Conservation (phyloP, 371 early-diverging fungal species). For the Mucor racemosus region DNA sequence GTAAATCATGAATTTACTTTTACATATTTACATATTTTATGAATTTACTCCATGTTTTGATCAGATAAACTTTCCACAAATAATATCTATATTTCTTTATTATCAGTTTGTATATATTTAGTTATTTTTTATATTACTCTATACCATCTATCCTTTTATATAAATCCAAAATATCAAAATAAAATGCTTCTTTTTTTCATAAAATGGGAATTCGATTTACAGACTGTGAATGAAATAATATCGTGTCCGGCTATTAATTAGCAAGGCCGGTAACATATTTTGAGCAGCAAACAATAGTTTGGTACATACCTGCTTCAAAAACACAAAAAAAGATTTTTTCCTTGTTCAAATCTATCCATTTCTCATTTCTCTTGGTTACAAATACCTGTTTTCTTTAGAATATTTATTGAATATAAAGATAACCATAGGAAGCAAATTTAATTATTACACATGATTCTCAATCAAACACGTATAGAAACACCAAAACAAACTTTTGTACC, state of each 20-base stretch:
- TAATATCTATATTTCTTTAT: not conserved
- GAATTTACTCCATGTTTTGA: not conserved
- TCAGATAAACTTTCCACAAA: not conserved
- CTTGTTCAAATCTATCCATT: too few relatives aligned
- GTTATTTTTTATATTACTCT: not conserved
- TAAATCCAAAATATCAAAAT: not conserved
- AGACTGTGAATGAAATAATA: not conserved
- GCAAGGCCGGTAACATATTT: not conserved
- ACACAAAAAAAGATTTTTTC: not conserved
- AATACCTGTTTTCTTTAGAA: not conserved
- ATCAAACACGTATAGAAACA: constrained; percentile 9
- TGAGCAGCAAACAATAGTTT: not conserved
- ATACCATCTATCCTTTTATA: not conserved
- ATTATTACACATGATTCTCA: not conserved
- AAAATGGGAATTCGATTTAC: not conserved
- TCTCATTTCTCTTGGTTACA: not conserved
- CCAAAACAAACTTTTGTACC: constrained; percentile 3
- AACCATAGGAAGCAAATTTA: not conserved
- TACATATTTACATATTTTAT: not conserved
- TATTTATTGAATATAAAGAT: not conserved
- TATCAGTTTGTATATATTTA: not conserved
- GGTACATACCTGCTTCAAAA: not conserved
- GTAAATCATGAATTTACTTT: not conserved
- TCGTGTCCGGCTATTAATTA: not conserved
- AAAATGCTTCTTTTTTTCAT: not conserved